Evolutionary conservation across 2,329 filamentous ascomycete species (phyloP), one percentile per base, ranked within the genome.

Genomic region (Chaetomium sp.): DNA sequence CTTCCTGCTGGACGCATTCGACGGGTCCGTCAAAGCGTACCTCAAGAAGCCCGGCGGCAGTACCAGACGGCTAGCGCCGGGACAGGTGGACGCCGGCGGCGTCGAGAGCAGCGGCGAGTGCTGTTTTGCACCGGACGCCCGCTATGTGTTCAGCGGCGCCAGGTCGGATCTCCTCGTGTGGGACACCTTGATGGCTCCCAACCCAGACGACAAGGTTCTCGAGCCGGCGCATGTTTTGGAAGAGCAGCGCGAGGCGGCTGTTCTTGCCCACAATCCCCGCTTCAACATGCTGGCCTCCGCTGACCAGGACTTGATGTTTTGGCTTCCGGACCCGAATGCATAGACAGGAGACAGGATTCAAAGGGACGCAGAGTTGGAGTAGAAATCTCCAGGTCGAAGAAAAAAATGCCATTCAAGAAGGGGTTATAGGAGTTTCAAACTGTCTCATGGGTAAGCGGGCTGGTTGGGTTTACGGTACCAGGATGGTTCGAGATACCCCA

Each of bases 251-350:
- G 84, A 82, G 72, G 83, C 83, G 4, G 87, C 87, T 0, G 80
- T 95, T 10, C 78, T 96, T 43, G 89, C 88, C 27, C 94, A 91
- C 69, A 97, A 96, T 68, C 94, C 91, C 33, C 81, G 91, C 49
- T 94, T 87, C 71, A 96, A 97, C 71, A 85, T 96, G 75, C 80
- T 97, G 62, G 91, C 90, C 7, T 94, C 87, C 45, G 94, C 90
- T 3, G 91, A 97, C 65, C 87, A 87, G 66, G 91, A 96, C 53
- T 75, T 90, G 58, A 72, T 89, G 19, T 89, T 91, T 64, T 91
- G 88, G 87, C 70, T 89, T 38, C 88, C 88, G 1, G 87, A 90
- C 68, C 80, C 83, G 44, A 76, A 81, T 64, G 72, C 74, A 6
- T 82, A 70, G 48, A 27, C 33, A 8, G 40, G 36, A 10, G 37